These are phyloP conservation scores for Chaetomiaceae sp. DNA, from an alignment of 2,329 filamentous ascomycete species.

Conservation along the genomic window DNA sequence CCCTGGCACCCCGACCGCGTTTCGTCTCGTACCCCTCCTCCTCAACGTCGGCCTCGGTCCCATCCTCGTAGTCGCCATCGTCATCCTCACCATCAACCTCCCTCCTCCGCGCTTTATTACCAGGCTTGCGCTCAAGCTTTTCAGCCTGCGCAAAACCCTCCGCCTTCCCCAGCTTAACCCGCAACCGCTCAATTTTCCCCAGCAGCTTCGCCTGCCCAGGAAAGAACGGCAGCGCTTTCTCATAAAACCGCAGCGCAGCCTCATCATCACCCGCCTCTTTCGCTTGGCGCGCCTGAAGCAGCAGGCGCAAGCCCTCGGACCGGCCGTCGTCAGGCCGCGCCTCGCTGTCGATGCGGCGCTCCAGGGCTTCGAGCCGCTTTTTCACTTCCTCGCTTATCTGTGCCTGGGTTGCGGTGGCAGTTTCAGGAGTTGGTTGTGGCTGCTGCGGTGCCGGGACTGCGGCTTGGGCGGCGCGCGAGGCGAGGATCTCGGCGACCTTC, in stretches of 20 bases:
- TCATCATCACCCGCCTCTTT: slow-evolving; percentile 75
- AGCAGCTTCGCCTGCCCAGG: slow-evolving; percentile 74
- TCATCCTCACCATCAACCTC: slow-evolving; percentile 32
- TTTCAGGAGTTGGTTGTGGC: slow-evolving; percentile 29
- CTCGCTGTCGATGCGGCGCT: slow-evolving; percentile 72
- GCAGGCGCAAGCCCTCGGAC: slow-evolving; percentile 74
- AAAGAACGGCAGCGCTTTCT: slow-evolving; percentile 77
- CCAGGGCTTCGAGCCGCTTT: slow-evolving; percentile 72
- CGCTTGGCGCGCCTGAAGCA: slow-evolving; percentile 89
- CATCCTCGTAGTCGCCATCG: slow-evolving; percentile 36
- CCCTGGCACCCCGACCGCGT: slow-evolving; percentile 19
- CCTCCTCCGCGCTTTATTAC: slow-evolving; percentile 2
- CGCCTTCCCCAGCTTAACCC: slow-evolving; percentile 41
- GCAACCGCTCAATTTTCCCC: slow-evolving; percentile 61
- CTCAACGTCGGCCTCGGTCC: slow-evolving; percentile 38
- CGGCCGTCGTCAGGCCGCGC: slow-evolving; percentile 55
- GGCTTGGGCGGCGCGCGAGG: slow-evolving; percentile 54
- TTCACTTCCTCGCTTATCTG: slow-evolving; percentile 73
- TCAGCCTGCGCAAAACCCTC: neutral
- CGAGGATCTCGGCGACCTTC: slow-evolving; percentile 84
- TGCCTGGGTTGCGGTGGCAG: slow-evolving; percentile 24
- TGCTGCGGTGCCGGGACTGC: slow-evolving; percentile 28
- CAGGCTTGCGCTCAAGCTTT: neutral
- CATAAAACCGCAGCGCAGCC: slow-evolving; percentile 78
- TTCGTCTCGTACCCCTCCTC: slow-evolving; percentile 23